These are phyloP conservation scores for Nematodospora anomalae DNA, from an alignment of 1,139 yeast genomes.

Conservation along the genomic window DNA sequence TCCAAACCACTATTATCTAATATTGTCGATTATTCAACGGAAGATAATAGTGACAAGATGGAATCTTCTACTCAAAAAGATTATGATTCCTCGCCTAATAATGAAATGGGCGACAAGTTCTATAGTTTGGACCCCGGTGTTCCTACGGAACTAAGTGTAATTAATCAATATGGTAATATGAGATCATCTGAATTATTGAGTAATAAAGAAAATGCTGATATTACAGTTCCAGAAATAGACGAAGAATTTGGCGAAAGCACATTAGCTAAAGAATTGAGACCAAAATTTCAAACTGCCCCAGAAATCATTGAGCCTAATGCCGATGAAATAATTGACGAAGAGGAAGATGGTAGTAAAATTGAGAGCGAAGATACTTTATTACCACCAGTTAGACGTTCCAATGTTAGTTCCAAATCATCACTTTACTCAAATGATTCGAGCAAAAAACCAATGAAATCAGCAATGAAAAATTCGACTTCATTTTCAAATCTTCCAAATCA, in stretches of 20 bases:
- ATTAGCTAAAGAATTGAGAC: conserved; percentile 30
- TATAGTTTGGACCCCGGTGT: conserved; percentile 12
- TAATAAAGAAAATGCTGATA: conserved; percentile 18
- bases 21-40: conserved; percentile 6
- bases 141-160: conserved; percentile 23
- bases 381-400: conserved; percentile 15
- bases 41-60: conserved; percentile 3
- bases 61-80: conserved; percentile 3
- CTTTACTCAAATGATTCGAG: conserved; percentile 32
- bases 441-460: conserved; percentile 58
- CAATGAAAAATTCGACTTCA: conserved; percentile 53
- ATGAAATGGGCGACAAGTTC: conserved; percentile 1
- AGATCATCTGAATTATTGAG: conserved; percentile 14
- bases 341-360: background rate
- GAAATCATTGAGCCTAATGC: conserved; percentile 25
- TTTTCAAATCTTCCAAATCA: conserved; percentile 15
- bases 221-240: conserved; percentile 1
- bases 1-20: conserved; percentile 9
- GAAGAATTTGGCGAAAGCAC: background rate
- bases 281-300: conserved; percentile 34
- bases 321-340: conserved; percentile 5
- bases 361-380: conserved; percentile 18
- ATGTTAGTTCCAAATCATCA: conserved; percentile 32
- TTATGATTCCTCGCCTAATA: background rate
- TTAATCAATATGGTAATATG: conserved; percentile 21